Evolutionary conservation across 306 rosid genomes (phyloP), one percentile per base, ranked within the genome.

Genomic region (Ziziphus jujuba): DNA sequence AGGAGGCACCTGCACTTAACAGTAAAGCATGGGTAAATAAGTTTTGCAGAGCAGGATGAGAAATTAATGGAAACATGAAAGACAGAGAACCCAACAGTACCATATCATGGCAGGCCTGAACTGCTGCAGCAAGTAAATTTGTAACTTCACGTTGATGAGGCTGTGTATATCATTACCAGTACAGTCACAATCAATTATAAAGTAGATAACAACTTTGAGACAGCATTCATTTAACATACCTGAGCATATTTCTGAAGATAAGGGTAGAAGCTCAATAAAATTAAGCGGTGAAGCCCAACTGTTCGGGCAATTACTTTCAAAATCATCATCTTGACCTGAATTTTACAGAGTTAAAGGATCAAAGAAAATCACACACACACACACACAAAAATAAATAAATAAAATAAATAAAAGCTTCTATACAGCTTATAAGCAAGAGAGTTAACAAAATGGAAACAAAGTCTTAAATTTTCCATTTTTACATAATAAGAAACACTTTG

Each of bases 91-190:
- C 61, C 50, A 53, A 22, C 60, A 44, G 43, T 84, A 92, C 98
- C 98, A 86, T 81, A 71, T 92, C 97, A 80, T 92, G 98, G 82
- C 98, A 89, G 24, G 98, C 83, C 78, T 89, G 97, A 73, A 90
- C 91, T 71, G 80, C 91, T 56, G 97, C 87, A 33, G 98, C 97
- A 72, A 92, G 88, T 80, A 89, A 86, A 78, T 61, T 81, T 24
- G 92, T 89, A 49, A 92, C 75, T 36, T 88, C 96, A 1, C 88
- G 83, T 77, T 89, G 97, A 72, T 87, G 97, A 6, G 97, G 97
- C 97, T 92, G 74, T 71, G 83, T 40, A 50, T 8, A 71, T 31
- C 49, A 68, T 50, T 11, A 71, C 31, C 49, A 68, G 61, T 45
- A 65, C 6, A 50, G 52, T 72, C 81, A 67, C 70, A 35, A 69